A percentile compares a stretch with the other conserved stretches of the same genome.
phyloP scores from a whole-genome alignment of 495 filamentous ascomycete species.

The Rhypophila decipiens region DNA sequence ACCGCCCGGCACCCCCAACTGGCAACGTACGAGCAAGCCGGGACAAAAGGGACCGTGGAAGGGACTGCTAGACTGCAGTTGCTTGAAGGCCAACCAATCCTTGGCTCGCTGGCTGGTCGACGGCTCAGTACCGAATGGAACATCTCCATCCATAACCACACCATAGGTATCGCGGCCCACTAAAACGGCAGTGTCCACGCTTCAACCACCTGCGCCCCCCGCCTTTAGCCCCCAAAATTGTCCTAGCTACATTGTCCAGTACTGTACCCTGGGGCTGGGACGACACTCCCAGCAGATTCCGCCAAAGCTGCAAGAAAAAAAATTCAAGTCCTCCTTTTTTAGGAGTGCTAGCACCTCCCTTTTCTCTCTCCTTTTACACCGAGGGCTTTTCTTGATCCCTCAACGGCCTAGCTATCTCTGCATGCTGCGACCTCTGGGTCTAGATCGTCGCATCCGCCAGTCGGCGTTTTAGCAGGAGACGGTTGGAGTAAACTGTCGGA shows the following conservation, averaged over 20 bases:
- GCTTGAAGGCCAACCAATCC: too few relatives aligned
- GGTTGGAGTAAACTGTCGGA: conserved; percentile 5
- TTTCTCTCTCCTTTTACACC: not conserved
- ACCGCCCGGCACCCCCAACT: too few relatives aligned
- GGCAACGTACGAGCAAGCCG: too few relatives aligned
- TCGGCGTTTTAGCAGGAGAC: conserved; percentile 23
- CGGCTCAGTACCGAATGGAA: too few relatives aligned
- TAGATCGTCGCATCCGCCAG: conserved; percentile 18
- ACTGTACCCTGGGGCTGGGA: not conserved
- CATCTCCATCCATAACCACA: not conserved
- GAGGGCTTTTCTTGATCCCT: not conserved
- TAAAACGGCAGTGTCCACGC: not conserved
- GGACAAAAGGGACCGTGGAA: too few relatives aligned
- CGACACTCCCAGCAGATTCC: not conserved
- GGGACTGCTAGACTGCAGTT: too few relatives aligned
- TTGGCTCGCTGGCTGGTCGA: too few relatives aligned
- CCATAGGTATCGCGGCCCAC: not conserved
- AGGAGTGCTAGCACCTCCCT: not conserved
- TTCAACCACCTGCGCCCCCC: not conserved
- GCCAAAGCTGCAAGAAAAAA: not conserved
- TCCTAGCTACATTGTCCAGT: not conserved
- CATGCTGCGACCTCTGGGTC: conserved; percentile 18
- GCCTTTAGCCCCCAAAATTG: conserved; percentile 1
- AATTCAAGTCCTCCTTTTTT: not conserved
- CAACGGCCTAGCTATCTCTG: conserved; percentile 13